Evolutionary conservation across 2,329 filamentous ascomycete genomes (phyloP).

Genomic region (Beauveria sp.): DNA sequence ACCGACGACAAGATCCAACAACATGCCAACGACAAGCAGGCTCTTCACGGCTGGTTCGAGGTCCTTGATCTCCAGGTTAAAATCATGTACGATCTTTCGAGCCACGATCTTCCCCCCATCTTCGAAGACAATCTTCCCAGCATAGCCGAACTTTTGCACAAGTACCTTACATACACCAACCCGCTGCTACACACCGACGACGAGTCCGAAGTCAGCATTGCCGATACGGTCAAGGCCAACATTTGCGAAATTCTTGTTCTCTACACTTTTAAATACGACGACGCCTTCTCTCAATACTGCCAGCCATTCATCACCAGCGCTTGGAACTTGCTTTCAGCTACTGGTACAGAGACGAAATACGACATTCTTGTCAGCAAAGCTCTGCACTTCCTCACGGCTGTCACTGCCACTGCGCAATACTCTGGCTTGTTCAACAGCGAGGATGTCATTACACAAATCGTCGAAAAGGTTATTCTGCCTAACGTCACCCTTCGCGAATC

Average conservation of each 20-base stretch:
- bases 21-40: slow-evolving; percentile 67
- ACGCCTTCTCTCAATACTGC: slow-evolving; percentile 77
- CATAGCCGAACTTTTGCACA: slow-evolving; percentile 76
- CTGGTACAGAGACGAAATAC: slow-evolving; percentile 84
- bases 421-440: slow-evolving; percentile 80
- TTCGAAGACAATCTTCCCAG: slow-evolving; percentile 82
- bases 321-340: slow-evolving; percentile 83
- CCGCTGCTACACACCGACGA: slow-evolving; percentile 75
- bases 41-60: slow-evolving; percentile 70
- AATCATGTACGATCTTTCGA: slow-evolving; percentile 94
- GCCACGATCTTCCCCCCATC: slow-evolving; percentile 87
- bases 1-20: slow-evolving; percentile 66
- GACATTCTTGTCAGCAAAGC: slow-evolving; percentile 92
- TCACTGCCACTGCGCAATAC: slow-evolving; percentile 71
- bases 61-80: slow-evolving; percentile 85
- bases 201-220: slow-evolving; percentile 75
- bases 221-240: slow-evolving; percentile 84
- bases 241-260: slow-evolving; percentile 88
- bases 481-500: slow-evolving; percentile 89
- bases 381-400: slow-evolving; percentile 85
- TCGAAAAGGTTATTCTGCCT: slow-evolving; percentile 91
- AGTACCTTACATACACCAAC: slow-evolving; percentile 88
- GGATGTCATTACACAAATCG: slow-evolving; percentile 71
- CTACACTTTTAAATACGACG: slow-evolving; percentile 91
- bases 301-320: slow-evolving; percentile 81